Evolutionary conservation across 2,329 filamentous ascomycete genomes (phyloP).

Genomic region (Bipolaris bicolor): DNA sequence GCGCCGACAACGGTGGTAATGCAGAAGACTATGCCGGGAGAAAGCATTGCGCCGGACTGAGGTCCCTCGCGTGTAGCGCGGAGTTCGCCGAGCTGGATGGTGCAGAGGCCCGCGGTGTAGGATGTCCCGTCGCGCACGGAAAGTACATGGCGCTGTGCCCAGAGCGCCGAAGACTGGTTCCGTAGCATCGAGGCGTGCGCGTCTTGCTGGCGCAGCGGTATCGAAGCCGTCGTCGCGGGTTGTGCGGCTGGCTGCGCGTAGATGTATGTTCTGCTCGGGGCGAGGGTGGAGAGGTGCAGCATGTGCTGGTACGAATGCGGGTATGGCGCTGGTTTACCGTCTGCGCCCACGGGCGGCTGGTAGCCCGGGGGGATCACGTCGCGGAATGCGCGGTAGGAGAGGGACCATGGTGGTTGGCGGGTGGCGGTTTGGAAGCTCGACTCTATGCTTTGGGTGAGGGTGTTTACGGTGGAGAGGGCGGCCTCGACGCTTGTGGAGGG

Average conservation of each 20-base stretch:
- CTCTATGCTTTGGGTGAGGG: constrained; percentile 38
- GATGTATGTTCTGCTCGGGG: constrained; percentile 29
- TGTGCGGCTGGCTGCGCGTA: constrained; percentile 28
- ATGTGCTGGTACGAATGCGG: constrained; percentile 39
- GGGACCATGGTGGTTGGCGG: constrained; percentile 34
- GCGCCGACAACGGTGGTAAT: constrained; percentile 27
- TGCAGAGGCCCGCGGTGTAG: constrained; percentile 33
- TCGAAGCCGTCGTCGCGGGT: constrained; percentile 27
- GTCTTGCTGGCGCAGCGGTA: constrained; percentile 35
- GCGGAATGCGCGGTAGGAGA: constrained; percentile 44
- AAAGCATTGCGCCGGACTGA: constrained; percentile 22
- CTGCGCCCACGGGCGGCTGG: constrained; percentile 15
- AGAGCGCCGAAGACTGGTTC: constrained; percentile 35
- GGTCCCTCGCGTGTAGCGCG: constrained; percentile 28
- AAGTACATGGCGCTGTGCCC: constrained; percentile 35
- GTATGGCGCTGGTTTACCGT: constrained; percentile 24
- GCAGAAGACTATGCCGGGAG: constrained; percentile 40
- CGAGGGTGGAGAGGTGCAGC: constrained; percentile 35
- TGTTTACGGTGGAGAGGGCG: constrained; percentile 27
- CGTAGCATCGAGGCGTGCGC: constrained; percentile 24
- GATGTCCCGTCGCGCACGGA: constrained; percentile 27
- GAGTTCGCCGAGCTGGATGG: constrained; percentile 39
- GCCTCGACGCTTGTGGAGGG: constrained; percentile 30
- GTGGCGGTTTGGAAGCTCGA: constrained; percentile 30
- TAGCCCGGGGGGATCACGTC: constrained; percentile 31